phyloP scores from a whole-genome alignment of 2,329 filamentous ascomycete genomes.

The Neonectria sp. region DNA sequence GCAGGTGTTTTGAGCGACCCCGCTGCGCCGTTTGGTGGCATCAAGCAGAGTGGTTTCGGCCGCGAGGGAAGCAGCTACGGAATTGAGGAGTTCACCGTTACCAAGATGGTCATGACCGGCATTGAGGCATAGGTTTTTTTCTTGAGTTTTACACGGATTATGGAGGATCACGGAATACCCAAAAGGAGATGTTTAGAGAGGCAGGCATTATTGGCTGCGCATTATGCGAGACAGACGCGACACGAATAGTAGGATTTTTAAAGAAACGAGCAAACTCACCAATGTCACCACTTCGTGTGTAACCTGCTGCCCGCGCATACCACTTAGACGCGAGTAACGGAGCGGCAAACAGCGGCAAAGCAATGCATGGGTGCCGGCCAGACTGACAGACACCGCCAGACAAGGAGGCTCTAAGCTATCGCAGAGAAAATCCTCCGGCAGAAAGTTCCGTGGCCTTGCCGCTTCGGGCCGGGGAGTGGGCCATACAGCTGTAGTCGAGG shows the following conservation, averaged over 20 bases:
- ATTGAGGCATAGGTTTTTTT: constrained; percentile 41
- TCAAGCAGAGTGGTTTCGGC: constrained; percentile 84
- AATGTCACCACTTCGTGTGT: neutral
- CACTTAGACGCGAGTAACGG: constrained; percentile 7
- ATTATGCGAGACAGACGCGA: constrained; percentile 21
- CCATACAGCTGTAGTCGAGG: constrained; percentile 18
- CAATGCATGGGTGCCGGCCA: neutral
- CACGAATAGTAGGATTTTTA: constrained; percentile 11
- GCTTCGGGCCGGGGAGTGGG: constrained; percentile 20
- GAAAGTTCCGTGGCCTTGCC: constrained; percentile 27
- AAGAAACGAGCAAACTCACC: neutral
- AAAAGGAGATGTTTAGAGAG: constrained; percentile 21
- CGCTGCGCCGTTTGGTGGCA: constrained; percentile 77
- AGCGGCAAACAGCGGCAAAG: constrained; percentile 18
- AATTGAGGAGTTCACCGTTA: constrained; percentile 78
- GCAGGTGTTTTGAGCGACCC: constrained; percentile 64
- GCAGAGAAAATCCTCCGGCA: neutral
- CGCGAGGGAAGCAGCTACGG: constrained; percentile 82
- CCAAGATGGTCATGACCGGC: constrained; percentile 69
- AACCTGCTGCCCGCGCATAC: constrained; percentile 1
- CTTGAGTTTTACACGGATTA: constrained; percentile 20
- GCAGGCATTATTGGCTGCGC: constrained; percentile 4
- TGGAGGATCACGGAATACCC: constrained; percentile 41
- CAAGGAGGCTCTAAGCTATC: neutral
- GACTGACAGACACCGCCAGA: neutral